A percentile compares a stretch with the other conserved stretches of the same genome.
Evolutionary conservation across 495 filamentous ascomycete genomes (phyloP).

Genomic region (Eremomyces bilateralis): DNA sequence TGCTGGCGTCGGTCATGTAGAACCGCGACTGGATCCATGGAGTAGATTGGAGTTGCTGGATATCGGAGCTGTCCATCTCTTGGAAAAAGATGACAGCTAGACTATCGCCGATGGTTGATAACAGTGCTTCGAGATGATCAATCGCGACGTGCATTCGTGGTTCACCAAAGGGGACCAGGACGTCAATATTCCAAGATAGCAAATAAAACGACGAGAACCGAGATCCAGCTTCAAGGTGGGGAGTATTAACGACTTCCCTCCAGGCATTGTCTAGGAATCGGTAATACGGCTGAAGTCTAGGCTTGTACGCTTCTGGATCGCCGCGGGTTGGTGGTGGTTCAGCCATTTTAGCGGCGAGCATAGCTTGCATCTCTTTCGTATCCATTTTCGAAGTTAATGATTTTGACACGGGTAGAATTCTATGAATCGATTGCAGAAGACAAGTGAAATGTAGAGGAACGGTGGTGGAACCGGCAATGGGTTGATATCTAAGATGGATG

Average conservation of each 20-base stretch:
- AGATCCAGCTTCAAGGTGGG: neutral
- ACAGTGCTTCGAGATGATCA: constrained; percentile 17
- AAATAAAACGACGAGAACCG: constrained; percentile 4
- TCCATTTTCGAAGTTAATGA: neutral
- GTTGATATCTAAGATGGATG: too few species aligned
- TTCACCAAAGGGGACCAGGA: constrained; percentile 18
- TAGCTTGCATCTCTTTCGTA: constrained; percentile 1
- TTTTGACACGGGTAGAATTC: too few species aligned
- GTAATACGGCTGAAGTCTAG: constrained; percentile 10
- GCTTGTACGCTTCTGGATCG: constrained; percentile 4
- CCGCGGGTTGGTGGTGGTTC: neutral
- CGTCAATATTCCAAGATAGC: constrained; percentile 31
- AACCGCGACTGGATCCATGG: constrained; percentile 25
- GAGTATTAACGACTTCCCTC: neutral
- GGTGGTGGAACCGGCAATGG: too few species aligned
- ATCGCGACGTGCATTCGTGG: constrained; percentile 25
- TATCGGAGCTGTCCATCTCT: constrained; percentile 25
- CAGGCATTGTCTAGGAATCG: constrained; percentile 4
- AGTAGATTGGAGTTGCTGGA: constrained; percentile 18
- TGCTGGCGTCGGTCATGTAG: constrained; percentile 24
- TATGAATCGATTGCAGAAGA: too few species aligned
- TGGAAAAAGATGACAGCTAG: constrained; percentile 27
- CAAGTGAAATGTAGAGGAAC: too few species aligned
- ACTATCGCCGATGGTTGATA: constrained; percentile 3
- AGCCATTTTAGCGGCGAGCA: constrained; percentile 2